Percentiles rank a stretch among this genome's conserved stretches.
phyloP scores from a whole-genome alignment of 257 asterid species.

The Solanum rostratum region DNA sequence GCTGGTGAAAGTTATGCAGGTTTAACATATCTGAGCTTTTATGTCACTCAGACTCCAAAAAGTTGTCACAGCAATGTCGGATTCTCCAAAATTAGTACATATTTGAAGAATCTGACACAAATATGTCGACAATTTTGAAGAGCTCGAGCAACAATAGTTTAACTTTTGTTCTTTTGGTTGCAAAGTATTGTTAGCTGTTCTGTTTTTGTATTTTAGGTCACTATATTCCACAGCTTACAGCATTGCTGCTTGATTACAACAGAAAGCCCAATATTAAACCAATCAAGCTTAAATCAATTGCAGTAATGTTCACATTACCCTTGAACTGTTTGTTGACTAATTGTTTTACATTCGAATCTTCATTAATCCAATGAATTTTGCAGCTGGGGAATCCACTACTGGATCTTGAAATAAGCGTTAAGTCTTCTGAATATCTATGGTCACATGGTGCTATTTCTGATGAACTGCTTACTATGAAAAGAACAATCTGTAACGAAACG shows the following conservation, averaged over 20 bases:
- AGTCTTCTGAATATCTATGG: conserved; percentile 9
- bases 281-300: conserved; percentile 19
- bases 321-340: not conserved
- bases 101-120: not conserved
- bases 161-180: not conserved
- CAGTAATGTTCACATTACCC: conserved; percentile 1
- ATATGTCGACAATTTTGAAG: not conserved
- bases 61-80: not conserved
- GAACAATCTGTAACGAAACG: conserved; percentile 7
- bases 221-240: conserved; percentile 16
- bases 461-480: conserved; percentile 7
- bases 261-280: conserved; percentile 2
- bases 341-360: not conserved
- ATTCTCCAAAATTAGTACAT: not conserved
- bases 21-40: not conserved
- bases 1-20: conserved; percentile 23
- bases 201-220: conserved; percentile 3
- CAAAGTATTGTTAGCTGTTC: not conserved
- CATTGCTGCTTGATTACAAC: conserved; percentile 15
- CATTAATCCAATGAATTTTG: not conserved
- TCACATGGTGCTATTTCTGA: conserved; percentile 19
- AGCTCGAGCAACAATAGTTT: not conserved
- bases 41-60: not conserved
- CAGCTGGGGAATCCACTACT: conserved; percentile 13
- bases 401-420: conserved; percentile 5